Conservation (phyloP, 306 rosid species). For the Vigna hirtella region DNA sequence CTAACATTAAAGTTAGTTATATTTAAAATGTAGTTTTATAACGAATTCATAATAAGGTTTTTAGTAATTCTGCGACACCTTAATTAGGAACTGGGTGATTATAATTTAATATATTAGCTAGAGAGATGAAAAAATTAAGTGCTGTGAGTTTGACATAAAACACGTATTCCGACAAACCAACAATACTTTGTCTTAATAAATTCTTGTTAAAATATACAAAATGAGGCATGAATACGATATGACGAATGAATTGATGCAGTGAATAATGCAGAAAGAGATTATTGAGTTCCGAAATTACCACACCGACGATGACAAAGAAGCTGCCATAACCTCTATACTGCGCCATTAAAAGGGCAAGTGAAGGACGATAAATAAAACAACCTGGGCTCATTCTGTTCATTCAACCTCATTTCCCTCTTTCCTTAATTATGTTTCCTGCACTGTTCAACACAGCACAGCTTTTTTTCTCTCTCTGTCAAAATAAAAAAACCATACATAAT, state of each 20-base stretch:
- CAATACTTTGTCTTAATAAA: no score
- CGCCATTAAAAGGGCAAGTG: slow-evolving; percentile 45
- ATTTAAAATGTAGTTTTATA: not conserved
- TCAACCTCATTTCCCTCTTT: slow-evolving; percentile 24
- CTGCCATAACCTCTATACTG: slow-evolving; percentile 43
- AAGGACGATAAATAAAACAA: slow-evolving; percentile 25
- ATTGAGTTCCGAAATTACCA: slow-evolving; percentile 22
- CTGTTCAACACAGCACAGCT: slow-evolving; percentile 42
- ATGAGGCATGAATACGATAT: no score
- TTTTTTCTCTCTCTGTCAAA: not conserved
- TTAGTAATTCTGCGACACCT: no score
- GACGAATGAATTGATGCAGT: not conserved
- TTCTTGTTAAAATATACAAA: no score
- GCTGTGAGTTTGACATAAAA: no score
- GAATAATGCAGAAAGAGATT: not conserved
- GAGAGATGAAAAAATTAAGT: no score
- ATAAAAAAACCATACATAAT: no score
- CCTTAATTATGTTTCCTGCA: slow-evolving; percentile 50
- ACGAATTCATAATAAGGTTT: no score
- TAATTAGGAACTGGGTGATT: not conserved
- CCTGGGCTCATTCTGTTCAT: slow-evolving; percentile 34
- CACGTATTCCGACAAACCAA: no score
- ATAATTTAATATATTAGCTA: no score
- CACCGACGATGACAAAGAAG: slow-evolving; percentile 43
- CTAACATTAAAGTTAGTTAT: no score